Evolutionary conservation across 2,329 filamentous ascomycete genomes (phyloP).

Genomic region (Thielaviopsis populi): DNA sequence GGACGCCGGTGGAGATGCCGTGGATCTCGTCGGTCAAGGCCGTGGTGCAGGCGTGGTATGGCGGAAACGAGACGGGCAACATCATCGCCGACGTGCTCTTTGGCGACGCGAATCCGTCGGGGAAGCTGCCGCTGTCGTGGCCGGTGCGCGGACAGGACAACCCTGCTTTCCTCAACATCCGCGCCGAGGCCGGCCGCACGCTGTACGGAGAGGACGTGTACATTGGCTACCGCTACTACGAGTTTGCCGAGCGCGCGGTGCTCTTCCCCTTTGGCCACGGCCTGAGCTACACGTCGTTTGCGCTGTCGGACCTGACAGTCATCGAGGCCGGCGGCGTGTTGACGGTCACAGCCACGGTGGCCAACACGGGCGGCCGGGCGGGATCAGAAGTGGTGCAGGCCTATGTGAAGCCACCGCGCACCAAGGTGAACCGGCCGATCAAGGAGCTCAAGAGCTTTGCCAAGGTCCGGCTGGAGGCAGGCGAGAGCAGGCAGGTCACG

Average conservation of each 20-base stretch:
- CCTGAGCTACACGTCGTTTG: constrained; percentile 57
- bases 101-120: constrained; percentile 58
- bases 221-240: constrained; percentile 68
- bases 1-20: constrained; percentile 59
- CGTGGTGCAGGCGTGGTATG: constrained; percentile 68
- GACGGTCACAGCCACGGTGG: constrained; percentile 36
- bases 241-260: constrained; percentile 48
- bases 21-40: constrained; percentile 40
- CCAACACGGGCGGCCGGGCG: constrained; percentile 42
- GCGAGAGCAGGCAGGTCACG: constrained; percentile 41
- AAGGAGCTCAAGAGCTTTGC: constrained; percentile 52
- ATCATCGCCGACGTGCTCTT: constrained; percentile 65
- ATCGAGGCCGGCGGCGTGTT: constrained; percentile 46
- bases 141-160: constrained; percentile 51
- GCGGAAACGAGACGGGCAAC: constrained; percentile 75
- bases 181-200: constrained; percentile 52
- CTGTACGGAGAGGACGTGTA: constrained; percentile 71
- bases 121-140: constrained; percentile 60
- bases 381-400: constrained; percentile 45
- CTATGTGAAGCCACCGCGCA: constrained; percentile 37
- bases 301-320: constrained; percentile 39
- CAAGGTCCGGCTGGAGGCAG: constrained; percentile 48
- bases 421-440: constrained; percentile 38
- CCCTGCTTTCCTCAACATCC: constrained; percentile 62
- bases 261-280: constrained; percentile 71